Evolutionary conservation across 805 yeast genomes (phyloP).

Genomic region (Saccharomycopsis fodiens): DNA sequence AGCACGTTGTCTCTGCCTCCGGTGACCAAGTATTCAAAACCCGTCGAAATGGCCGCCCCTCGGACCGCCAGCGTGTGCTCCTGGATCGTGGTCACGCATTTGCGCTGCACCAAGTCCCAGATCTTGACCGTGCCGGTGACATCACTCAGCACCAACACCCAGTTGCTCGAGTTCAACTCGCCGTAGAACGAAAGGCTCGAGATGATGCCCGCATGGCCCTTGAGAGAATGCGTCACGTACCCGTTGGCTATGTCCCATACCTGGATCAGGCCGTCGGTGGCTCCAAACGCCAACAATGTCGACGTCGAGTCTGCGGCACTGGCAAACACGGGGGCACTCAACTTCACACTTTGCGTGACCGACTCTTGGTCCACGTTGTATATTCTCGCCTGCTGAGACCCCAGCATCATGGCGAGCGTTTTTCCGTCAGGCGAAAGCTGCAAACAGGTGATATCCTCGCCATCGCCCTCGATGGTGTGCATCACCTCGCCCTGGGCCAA

Average conservation of each 20-base stretch:
- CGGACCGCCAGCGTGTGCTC: constrained; percentile 85
- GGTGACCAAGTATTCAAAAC: constrained; percentile 52
- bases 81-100: constrained; percentile 49
- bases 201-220: constrained; percentile 66
- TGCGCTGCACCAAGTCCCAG: constrained; percentile 66
- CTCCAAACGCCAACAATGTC: constrained; percentile 85
- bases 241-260: constrained; percentile 92
- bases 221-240: constrained; percentile 78
- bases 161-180: constrained; percentile 50
- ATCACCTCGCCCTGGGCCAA: constrained; percentile 48
- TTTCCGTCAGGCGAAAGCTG: constrained; percentile 70
- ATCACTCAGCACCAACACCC: constrained; percentile 76
- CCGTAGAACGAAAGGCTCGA: constrained; percentile 48
- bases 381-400: constrained; percentile 73
- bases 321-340: constrained; percentile 77
- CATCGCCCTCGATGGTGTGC: constrained; percentile 67
- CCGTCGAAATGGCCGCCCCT: constrained; percentile 58
- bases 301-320: constrained; percentile 73
- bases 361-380: constrained; percentile 34
- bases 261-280: constrained; percentile 85
- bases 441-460: constrained; percentile 71
- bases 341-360: constrained; percentile 44
- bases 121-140: constrained; percentile 48
- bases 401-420: constrained; percentile 65
- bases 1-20: constrained; percentile 88